Base-by-base conservation (phyloP, 75 land plant genomes). In the Ceratopteris richardii region DNA sequence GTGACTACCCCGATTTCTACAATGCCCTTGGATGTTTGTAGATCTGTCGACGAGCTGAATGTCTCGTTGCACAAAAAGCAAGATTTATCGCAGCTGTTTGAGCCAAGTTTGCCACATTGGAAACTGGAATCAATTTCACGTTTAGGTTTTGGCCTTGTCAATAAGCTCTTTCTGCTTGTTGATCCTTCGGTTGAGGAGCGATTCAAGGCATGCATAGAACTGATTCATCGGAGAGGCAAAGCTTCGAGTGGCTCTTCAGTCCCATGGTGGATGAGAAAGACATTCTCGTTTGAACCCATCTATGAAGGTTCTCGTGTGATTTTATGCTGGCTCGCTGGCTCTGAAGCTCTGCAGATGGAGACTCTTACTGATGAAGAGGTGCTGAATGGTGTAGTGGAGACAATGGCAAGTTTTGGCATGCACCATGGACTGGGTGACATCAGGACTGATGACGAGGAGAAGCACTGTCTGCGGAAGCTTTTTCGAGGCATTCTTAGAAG, bases 141-240 rank as follows among this genome's bases (percentile, higher is more conserved):
- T 44, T 75, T 90, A 1, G 96, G 96, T 1, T 90, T 61, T 47
- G 96, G 96, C 2, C 75, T 86, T 29, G 96, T 90, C 19, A 71
- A 86, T 76, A 90, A 90, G 66, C 57, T 90, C 29, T 90, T 90
- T 44, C 51, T 82, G 9, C 60, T 69, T 46, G 0, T 80, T 19
- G 70, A 63, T 18, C 41, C 72, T 0, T 31, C 22, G 0, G 54
- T 43, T 0, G 29, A 47, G 10, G 64, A 14, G 21, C 36, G 13
- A 42, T 83, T 84, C 0, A 68, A 44, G 50, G 36, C 81, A 31
- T 73, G 81, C 23, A 42, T 84, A 41, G 65, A 52, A 0, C 78
- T 83, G 36, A 63, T 57, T 24, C 36, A 56, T 17, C 19, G 47
- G 1, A 48, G 46, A 29, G 18, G 63, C 21, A 7, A 31, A 26